A percentile compares a stretch with the other conserved stretches of the same genome.
These are phyloP conservation scores for Cladosporium colombiae DNA, from an alignment of 2,329 filamentous ascomycete species.

Conservation along the genomic window DNA sequence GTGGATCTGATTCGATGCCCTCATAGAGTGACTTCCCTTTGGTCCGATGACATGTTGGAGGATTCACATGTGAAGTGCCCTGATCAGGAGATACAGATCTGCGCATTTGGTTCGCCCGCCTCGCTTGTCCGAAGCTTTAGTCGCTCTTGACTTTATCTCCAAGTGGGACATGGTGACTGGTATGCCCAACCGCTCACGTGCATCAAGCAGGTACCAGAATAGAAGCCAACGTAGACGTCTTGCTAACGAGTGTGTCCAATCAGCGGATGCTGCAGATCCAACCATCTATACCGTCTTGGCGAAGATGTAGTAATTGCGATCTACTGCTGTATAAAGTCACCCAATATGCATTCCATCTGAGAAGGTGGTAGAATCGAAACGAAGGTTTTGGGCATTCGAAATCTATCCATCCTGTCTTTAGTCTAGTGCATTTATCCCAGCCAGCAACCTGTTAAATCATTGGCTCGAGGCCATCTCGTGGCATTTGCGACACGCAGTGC, in stretches of 20 bases:
- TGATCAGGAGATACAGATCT: background rate
- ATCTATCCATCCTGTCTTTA: background rate
- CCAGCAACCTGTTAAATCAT: background rate
- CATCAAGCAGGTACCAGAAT: background rate
- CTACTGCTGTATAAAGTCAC: background rate
- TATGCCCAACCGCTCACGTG: background rate
- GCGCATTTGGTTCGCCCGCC: background rate
- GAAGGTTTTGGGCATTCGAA: background rate
- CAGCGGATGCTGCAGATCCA: background rate
- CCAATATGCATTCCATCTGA: background rate
- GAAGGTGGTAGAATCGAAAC: background rate
- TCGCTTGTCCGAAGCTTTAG: background rate
- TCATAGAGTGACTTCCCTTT: background rate
- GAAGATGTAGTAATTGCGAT: background rate
- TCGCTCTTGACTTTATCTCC: background rate
- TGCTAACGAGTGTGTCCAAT: background rate
- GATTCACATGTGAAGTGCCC: too few species aligned
- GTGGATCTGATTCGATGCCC: background rate
- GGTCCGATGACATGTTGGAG: background rate
- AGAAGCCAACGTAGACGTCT: background rate
- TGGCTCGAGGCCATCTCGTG: background rate
- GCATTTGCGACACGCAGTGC: background rate
- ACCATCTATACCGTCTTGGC: background rate
- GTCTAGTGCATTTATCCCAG: background rate
- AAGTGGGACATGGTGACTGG: background rate